phyloP scores from a whole-genome alignment of 2,329 filamentous ascomycete genomes.

The Arthrinium puccinioides region DNA sequence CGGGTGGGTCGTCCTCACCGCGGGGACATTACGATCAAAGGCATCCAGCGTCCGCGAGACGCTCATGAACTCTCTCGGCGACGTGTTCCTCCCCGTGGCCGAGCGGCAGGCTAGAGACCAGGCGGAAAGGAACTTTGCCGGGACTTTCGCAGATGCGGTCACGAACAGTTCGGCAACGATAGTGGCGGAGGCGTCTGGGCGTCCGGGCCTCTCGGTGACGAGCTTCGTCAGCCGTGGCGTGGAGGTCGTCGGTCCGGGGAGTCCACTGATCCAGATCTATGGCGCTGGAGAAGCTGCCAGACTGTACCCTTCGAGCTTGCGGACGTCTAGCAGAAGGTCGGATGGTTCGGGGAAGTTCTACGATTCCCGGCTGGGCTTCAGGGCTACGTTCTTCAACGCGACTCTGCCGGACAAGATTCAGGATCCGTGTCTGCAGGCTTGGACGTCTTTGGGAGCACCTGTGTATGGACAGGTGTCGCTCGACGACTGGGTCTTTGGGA shows the following conservation, averaged over 20 bases:
- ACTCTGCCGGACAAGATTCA: slow-evolving; percentile 3
- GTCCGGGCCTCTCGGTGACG: slow-evolving; percentile 5
- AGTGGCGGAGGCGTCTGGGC: neutral
- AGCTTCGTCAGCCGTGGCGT: slow-evolving; percentile 5
- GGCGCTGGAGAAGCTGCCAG: slow-evolving; percentile 6
- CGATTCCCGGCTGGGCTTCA: slow-evolving; percentile 8
- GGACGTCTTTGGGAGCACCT: slow-evolving; percentile 8
- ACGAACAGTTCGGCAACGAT: slow-evolving; percentile 9
- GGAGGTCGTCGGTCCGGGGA: slow-evolving; percentile 8
- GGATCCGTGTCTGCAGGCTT: slow-evolving; percentile 8
- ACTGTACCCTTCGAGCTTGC: slow-evolving; percentile 9
- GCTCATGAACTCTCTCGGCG: slow-evolving; percentile 7
- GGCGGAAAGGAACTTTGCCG: slow-evolving; percentile 7
- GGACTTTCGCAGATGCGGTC: slow-evolving; percentile 3
- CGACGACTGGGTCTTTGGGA: slow-evolving; percentile 12
- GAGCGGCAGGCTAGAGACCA: slow-evolving; percentile 7
- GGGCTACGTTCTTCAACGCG: slow-evolving; percentile 9
- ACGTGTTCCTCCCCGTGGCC: slow-evolving; percentile 8
- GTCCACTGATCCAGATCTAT: slow-evolving; percentile 7
- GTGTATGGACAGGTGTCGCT: slow-evolving; percentile 7
- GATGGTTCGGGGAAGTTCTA: slow-evolving; percentile 1
- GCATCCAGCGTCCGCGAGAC: slow-evolving; percentile 4
- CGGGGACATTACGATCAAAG: slow-evolving; percentile 9
- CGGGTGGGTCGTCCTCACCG: slow-evolving; percentile 10
- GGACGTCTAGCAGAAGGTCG: slow-evolving; percentile 1